Evolutionary conservation across 2,329 filamentous ascomycete species (phyloP).

Genomic region (Apiospora sp.): DNA sequence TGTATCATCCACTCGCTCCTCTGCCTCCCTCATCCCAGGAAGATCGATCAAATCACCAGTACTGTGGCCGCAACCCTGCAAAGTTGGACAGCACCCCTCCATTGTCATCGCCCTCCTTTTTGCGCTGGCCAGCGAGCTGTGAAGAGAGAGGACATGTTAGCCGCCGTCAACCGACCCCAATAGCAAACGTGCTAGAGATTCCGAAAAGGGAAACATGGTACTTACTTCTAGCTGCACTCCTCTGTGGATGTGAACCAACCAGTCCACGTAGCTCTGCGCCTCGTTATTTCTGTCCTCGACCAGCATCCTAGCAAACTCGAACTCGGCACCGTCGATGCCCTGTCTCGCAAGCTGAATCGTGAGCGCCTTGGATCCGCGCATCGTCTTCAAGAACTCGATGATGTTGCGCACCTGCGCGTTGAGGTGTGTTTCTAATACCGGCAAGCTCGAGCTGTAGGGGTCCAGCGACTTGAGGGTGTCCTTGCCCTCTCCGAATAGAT

Average conservation of each 20-base stretch:
- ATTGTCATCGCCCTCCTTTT: slow-evolving; percentile 67
- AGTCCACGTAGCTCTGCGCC: slow-evolving; percentile 97
- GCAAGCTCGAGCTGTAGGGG: slow-evolving; percentile 80
- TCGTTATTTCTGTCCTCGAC: slow-evolving; percentile 97
- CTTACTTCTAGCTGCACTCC: slow-evolving; percentile 88
- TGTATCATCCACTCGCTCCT: slow-evolving; percentile 8
- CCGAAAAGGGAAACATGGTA: background rate
- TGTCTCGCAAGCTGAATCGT: slow-evolving; percentile 91
- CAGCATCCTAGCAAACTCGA: slow-evolving; percentile 90
- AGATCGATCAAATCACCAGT: slow-evolving; percentile 54
- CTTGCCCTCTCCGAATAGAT: slow-evolving; percentile 85
- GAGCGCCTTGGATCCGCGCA: slow-evolving; percentile 85
- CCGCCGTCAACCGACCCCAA: slow-evolving; percentile 26
- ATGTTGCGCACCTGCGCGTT: slow-evolving; percentile 96
- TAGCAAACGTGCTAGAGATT: slow-evolving; percentile 15
- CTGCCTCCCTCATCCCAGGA: background rate
- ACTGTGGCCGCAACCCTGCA: slow-evolving; percentile 65
- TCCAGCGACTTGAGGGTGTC: slow-evolving; percentile 78
- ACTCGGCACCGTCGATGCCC: slow-evolving; percentile 93
- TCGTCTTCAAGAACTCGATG: slow-evolving; percentile 81
- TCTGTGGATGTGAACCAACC: slow-evolving; percentile 94
- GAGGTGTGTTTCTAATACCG: slow-evolving; percentile 87
- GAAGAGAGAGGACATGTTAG: slow-evolving; percentile 26
- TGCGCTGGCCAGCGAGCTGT: slow-evolving; percentile 73
- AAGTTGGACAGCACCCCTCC: slow-evolving; percentile 62